Conservation (phyloP, 2,329 filamentous ascomycete genomes). For the Colletotrichum coccodes region DNA sequence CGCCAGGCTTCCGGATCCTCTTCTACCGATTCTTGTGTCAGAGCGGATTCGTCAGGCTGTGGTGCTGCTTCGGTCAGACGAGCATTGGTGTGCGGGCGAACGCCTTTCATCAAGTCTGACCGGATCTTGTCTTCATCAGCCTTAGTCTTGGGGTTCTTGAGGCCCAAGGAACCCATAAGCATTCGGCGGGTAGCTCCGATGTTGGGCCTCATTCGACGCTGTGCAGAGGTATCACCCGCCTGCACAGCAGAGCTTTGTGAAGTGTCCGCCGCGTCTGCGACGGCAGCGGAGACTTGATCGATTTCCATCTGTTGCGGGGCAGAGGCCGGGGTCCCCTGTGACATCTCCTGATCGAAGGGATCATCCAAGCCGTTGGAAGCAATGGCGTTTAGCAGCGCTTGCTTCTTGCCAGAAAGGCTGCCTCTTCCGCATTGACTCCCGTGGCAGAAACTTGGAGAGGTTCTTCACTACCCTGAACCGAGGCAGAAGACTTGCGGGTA, state of each 20-base stretch:
- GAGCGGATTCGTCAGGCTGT: not conserved
- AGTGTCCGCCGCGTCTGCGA: not conserved
- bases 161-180: conserved; percentile 77
- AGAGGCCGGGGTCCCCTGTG: not conserved
- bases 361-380: conserved; percentile 17
- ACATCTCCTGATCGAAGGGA: not conserved
- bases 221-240: conserved; percentile 25
- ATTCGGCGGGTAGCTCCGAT: conserved; percentile 73
- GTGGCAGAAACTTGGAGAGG: not conserved
- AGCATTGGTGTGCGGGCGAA: conserved; percentile 45
- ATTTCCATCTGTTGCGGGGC: not conserved
- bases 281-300: not conserved
- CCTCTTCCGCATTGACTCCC: conserved; percentile 25
- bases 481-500: not conserved
- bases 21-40: conserved; percentile 35
- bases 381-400: conserved; percentile 48
- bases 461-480: not conserved
- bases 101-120: conserved; percentile 66
- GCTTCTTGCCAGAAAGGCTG: conserved; percentile 49
- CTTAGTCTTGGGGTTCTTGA: conserved; percentile 75
- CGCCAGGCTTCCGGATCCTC: conserved; percentile 76
- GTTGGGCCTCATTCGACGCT: conserved; percentile 49
- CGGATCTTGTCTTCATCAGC: conserved; percentile 73
- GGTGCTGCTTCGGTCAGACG: conserved; percentile 35
- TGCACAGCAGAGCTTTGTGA: not conserved